phyloP scores from a whole-genome alignment of 1,284 basidiomycete species.

The Pseudozyma pruni region DNA sequence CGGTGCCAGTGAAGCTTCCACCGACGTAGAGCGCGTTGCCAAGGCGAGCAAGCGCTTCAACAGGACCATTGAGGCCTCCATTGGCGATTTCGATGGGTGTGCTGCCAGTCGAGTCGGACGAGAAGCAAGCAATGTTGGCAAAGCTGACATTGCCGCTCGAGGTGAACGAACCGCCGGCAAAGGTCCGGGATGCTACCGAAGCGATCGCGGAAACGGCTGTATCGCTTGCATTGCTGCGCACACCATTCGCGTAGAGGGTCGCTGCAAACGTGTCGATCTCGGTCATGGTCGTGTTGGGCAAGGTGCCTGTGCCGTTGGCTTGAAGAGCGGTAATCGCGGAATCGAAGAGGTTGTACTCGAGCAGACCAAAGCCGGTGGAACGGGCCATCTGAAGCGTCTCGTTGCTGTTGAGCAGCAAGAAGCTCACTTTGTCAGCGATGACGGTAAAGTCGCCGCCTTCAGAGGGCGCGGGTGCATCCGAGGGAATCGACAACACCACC shows the following conservation, averaged over 20 bases:
- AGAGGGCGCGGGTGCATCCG: constrained; percentile 72
- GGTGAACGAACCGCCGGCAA: constrained; percentile 82
- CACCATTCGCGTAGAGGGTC: constrained; percentile 70
- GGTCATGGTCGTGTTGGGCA: constrained; percentile 74
- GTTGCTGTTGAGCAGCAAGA: constrained; percentile 55
- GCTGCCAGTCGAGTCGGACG: constrained; percentile 71
- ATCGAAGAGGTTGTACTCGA: constrained; percentile 61
- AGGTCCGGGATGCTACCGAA: constrained; percentile 71
- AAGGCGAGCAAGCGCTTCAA: constrained; percentile 55
- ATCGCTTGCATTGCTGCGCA: constrained; percentile 48
- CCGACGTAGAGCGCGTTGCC: constrained; percentile 78
- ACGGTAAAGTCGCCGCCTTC: constrained; percentile 79
- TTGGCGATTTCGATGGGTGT: constrained; percentile 69
- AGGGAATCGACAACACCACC: constrained; percentile 54
- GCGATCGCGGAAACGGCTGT: constrained; percentile 72
- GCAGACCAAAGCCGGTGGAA: constrained; percentile 49
- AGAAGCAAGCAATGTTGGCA: constrained; percentile 80
- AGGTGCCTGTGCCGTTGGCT: constrained; percentile 42
- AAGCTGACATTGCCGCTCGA: constrained; percentile 72
- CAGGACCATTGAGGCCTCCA: constrained; percentile 66
- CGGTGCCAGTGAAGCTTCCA: constrained; percentile 82
- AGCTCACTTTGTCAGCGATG: constrained; percentile 73
- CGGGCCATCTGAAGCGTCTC: constrained; percentile 46
- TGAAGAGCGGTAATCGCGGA: constrained; percentile 23
- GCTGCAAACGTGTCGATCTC: constrained; percentile 76